These are phyloP conservation scores for Zopfochytrium polystomum DNA, from an alignment of 371 early-diverging fungal species.

Conservation along the genomic window DNA sequence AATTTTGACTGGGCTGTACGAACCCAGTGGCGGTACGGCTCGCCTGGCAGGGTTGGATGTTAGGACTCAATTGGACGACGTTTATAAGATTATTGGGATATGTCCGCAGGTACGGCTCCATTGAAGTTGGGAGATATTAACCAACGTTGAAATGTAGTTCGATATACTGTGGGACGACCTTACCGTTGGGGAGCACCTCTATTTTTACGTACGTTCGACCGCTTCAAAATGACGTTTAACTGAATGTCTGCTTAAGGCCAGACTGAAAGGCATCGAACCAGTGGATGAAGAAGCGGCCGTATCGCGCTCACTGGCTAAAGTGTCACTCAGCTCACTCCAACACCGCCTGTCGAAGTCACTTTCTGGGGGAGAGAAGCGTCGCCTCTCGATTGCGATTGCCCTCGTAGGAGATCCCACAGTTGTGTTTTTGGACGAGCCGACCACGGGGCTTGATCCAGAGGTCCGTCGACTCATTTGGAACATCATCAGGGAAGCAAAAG, in stretches of 20 bases:
- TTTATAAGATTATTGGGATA: constrained; percentile 62
- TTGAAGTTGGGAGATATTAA: background rate
- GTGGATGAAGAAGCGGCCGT: constrained; percentile 50
- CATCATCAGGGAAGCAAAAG: constrained; percentile 54
- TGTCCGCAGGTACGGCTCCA: constrained; percentile 67
- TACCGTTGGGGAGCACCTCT: constrained; percentile 64
- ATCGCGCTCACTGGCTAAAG: constrained; percentile 24
- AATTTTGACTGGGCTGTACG: constrained; percentile 65
- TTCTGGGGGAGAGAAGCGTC: constrained; percentile 58
- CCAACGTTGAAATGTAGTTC: no score
- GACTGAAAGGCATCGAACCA: constrained; percentile 60
- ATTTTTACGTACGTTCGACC: constrained; percentile 58
- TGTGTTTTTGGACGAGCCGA: no score
- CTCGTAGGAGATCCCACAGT: constrained; percentile 60
- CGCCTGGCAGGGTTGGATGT: constrained; percentile 53
- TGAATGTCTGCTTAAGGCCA: no score
- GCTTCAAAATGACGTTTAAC: background rate
- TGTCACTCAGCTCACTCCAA: constrained; percentile 25
- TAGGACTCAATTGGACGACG: constrained; percentile 49
- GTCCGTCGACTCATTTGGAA: no score
- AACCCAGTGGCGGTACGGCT: constrained; percentile 57
- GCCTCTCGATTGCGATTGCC: constrained; percentile 63
- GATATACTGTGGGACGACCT: constrained; percentile 73
- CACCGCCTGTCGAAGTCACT: constrained; percentile 49
- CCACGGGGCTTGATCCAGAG: no score